Evolutionary conservation across 345 rosid genomes (phyloP), one percentile per base, ranked within the genome.

Genomic region (Gynandropsis gynandra): DNA sequence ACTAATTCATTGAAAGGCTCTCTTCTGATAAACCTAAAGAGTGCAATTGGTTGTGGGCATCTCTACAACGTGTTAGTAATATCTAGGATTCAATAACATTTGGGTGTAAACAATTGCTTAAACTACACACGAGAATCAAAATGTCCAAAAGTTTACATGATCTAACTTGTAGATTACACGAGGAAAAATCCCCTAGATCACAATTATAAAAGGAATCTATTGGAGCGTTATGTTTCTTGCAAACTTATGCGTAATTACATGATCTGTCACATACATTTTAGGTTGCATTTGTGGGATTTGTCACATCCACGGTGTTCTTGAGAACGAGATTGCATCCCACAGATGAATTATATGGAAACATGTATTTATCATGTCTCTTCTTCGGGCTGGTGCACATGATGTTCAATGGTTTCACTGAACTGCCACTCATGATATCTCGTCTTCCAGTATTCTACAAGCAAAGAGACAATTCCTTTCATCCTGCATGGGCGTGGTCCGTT

Each of bases 371-470:
- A 46, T 83, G 85, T 69, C 89, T 89, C 16, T 85, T 85, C 67
- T 89, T 72, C 12, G 95, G 94, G 52, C 66, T 85, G 63, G 75
- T 86, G 42, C 95, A 89, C 59, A 78, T 89, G 84, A 78, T 86
- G 94, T 85, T 83, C 54, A 85, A 86, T 72, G 95, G 94, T 35
- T 75, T 85, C 56, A 72, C 95, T 39, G 97, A 89, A 58, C 67
- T 89, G n/a, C 71, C 95, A 10, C 78, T 89, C 44, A 59, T 80
- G 83, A 86, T 86, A 71, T 71, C 80, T 53, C 83, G 95, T 58
- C 81, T 89, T 42, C 97, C 94, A 0, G 89, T 89, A 1, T 85
- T 89, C 33, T 89, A 73, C 82, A 89, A 89, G 72, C 95, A 89
- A 62, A 78, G 94, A 27, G 95, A 85, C 58, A 89, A 85, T 77